Evolutionary conservation across 139 green algal species (phyloP).

Genomic region (Ulvella scutata): DNA sequence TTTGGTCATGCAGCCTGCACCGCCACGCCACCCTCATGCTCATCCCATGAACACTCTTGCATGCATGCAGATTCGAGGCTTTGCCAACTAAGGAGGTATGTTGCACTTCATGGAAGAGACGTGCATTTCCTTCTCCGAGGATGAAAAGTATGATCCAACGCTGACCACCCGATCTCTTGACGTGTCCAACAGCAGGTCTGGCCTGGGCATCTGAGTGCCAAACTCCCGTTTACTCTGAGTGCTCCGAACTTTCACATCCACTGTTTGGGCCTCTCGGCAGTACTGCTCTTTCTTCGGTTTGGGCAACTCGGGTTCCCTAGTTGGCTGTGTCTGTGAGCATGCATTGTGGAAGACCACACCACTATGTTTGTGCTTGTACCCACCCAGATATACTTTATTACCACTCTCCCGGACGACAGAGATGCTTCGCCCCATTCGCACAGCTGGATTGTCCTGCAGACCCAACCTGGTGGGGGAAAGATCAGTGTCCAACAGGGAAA

Average conservation of each 20-base stretch:
- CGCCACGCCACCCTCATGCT: conserved; percentile 3
- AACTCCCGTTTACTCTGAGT: conserved; percentile 41
- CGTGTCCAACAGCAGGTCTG: conserved; percentile 37
- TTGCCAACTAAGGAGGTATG: too few species aligned
- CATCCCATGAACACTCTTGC: not conserved
- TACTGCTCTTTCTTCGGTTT: conserved; percentile 26
- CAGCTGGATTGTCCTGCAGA: too few species aligned
- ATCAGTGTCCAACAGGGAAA: not conserved
- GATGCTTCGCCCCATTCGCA: not conserved
- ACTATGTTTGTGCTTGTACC: conserved; percentile 42
- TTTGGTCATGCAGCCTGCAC: not conserved
- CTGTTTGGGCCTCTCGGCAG: conserved; percentile 46
- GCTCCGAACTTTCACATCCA: conserved; percentile 14
- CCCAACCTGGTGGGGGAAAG: too few species aligned
- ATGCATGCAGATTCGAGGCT: too few species aligned
- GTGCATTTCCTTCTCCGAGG: conserved; percentile 28
- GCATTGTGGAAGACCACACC: conserved; percentile 56
- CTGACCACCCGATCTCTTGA: conserved; percentile 26
- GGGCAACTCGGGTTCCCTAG: conserved; percentile 17
- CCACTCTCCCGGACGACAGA: not conserved
- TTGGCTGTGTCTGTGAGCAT: conserved; percentile 45
- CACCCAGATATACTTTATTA: conserved; percentile 48
- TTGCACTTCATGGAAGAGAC: too few species aligned
- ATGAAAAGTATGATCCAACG: conserved; percentile 31
- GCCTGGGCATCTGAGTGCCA: conserved; percentile 56